A percentile compares a stretch with the other conserved stretches of the same genome.
phyloP scores from a whole-genome alignment of 352 stramenopile species.

The Pythium chondricola region DNA sequence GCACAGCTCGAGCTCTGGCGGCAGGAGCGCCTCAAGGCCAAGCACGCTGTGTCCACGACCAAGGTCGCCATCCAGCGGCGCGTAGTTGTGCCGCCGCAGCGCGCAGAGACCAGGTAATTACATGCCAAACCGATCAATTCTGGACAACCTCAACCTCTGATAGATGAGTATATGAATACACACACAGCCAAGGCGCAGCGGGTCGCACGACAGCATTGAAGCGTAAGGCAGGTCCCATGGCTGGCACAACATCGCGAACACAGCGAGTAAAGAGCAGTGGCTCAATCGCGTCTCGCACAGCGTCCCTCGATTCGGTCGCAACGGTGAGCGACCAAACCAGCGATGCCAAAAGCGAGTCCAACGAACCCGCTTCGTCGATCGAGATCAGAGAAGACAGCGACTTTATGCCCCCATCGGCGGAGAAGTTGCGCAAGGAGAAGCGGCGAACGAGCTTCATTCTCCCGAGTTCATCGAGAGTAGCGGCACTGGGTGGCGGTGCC shows the following conservation, averaged over 20 bases:
- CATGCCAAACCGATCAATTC: too few relatives aligned
- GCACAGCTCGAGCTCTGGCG: conserved; percentile 66
- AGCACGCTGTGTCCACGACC: conserved; percentile 10
- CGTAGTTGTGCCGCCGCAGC: conserved; percentile 12
- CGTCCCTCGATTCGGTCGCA: too few relatives aligned
- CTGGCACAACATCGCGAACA: too few relatives aligned
- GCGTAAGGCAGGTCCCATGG: too few relatives aligned
- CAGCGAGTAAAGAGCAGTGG: too few relatives aligned
- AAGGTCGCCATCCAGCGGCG: conserved; percentile 18
- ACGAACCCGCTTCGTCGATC: neutral
- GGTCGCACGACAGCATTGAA: too few relatives aligned
- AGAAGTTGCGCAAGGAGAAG: conserved; percentile 26
- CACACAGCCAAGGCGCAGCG: too few relatives aligned
- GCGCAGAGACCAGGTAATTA: neutral
- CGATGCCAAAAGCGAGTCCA: too few relatives aligned
- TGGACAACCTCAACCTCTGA: too few relatives aligned
- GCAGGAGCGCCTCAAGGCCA: conserved; percentile 29
- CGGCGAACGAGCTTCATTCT: conserved; percentile 48
- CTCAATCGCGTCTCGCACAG: too few relatives aligned
- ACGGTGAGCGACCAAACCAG: too few relatives aligned
- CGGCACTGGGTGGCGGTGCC: conserved; percentile 46
- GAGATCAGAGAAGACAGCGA: neutral
- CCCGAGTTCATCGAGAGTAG: conserved; percentile 28
- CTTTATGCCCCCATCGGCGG: neutral
- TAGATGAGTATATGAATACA: too few relatives aligned